Conservation (phyloP, 306 rosid species). For the Herpetospermum pedunculosum region DNA sequence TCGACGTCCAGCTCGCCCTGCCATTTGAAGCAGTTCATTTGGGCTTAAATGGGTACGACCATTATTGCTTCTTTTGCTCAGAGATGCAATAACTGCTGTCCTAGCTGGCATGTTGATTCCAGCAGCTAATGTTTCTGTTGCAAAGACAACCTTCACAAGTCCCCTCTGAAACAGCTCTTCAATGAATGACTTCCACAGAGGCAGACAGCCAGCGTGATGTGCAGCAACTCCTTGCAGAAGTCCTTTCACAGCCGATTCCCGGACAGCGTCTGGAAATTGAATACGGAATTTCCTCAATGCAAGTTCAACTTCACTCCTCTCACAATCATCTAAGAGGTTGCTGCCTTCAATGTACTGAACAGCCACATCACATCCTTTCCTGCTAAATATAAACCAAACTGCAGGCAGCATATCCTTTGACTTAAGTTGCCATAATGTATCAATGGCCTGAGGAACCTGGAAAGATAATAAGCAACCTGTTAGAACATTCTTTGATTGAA, state of each 20-base stretch:
- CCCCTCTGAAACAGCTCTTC: constrained; percentile 92
- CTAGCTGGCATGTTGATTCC: constrained; percentile 99
- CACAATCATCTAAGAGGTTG: constrained; percentile 77
- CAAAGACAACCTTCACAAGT: constrained; percentile 92
- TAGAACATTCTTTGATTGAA: background rate
- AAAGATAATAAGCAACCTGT: background rate
- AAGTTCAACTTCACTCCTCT: constrained; percentile 72
- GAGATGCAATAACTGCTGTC: constrained; percentile 83
- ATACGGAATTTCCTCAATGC: constrained; percentile 80
- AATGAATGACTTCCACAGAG: constrained; percentile 86
- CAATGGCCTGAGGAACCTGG: constrained; percentile 85
- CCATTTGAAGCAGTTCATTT: constrained; percentile 96
- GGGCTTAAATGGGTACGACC: constrained; percentile 60
- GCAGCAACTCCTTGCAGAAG: constrained; percentile 88
- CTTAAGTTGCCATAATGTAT: constrained; percentile 80
- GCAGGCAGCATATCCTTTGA: constrained; percentile 86
- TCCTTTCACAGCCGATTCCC: constrained; percentile 77
- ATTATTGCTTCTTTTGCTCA: constrained; percentile 64
- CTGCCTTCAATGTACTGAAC: constrained; percentile 69
- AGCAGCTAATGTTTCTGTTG: constrained; percentile 96
- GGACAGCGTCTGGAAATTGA: constrained; percentile 85
- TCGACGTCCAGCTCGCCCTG: constrained; percentile 98
- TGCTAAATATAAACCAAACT: constrained; percentile 97
- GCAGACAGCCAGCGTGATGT: constrained; percentile 97
- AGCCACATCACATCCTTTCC: constrained; percentile 96